Conservation (phyloP, 768 basidiomycete species). For the Pseudohyphozyma bogoriensis region DNA sequence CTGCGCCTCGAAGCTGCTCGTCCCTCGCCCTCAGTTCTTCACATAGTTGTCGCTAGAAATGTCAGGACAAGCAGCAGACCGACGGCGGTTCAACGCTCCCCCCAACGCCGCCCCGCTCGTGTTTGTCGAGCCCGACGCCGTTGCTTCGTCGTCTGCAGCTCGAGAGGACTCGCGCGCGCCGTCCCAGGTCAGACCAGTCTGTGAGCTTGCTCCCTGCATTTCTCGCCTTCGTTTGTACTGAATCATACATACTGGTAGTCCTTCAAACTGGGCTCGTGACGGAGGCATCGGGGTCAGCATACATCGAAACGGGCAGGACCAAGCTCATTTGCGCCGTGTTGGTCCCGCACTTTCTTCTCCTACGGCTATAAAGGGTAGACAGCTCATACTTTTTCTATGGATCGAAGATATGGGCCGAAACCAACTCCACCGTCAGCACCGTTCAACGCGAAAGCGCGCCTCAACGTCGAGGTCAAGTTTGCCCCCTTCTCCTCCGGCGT, state of each 20-base stretch:
- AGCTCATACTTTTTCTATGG: background rate
- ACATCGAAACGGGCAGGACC: slow-evolving; percentile 81
- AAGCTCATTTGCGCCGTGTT: slow-evolving; percentile 97
- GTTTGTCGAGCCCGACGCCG: slow-evolving; percentile 35
- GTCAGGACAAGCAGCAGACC: slow-evolving; percentile 46
- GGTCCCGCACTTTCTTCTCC: slow-evolving; percentile 46
- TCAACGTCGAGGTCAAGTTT: slow-evolving; percentile 95
- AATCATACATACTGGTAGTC: slow-evolving; percentile 51
- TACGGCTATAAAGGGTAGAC: too few species aligned
- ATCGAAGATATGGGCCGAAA: slow-evolving; percentile 53
- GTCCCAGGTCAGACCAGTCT: slow-evolving; percentile 71
- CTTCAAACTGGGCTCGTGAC: slow-evolving; percentile 78
- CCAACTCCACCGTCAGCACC: slow-evolving; percentile 39
- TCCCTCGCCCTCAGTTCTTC: too few species aligned
- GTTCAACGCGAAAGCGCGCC: slow-evolving; percentile 56
- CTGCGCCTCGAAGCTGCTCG: background rate
- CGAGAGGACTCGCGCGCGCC: slow-evolving; percentile 45
- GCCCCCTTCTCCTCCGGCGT: slow-evolving; percentile 77
- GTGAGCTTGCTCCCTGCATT: slow-evolving; percentile 45
- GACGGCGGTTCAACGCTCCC: slow-evolving; percentile 81
- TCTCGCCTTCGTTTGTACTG: too few species aligned
- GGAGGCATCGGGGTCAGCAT: slow-evolving; percentile 93
- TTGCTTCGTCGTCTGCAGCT: slow-evolving; percentile 14
- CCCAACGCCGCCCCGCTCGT: slow-evolving; percentile 64
- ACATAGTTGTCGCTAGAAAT: background rate